Base-by-base conservation (phyloP, 2,329 filamentous ascomycete species). In the Cercospora sp. region DNA sequence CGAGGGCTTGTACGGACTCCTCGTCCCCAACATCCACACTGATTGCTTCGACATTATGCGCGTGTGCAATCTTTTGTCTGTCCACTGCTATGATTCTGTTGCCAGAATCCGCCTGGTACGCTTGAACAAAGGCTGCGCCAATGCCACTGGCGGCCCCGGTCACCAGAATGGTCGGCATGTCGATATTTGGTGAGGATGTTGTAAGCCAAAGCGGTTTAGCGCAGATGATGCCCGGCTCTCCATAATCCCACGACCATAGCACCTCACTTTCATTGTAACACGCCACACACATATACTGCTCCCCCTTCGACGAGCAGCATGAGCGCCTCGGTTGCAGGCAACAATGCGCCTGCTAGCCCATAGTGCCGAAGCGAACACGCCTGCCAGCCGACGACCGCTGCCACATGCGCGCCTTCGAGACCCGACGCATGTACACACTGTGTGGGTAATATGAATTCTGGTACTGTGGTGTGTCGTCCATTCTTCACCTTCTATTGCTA, bases 131-230 rank as follows among this genome's bases (percentile, higher is more conserved):
- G 18, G 75, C 78, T 3, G 74, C 73, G 21, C 80, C 80, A 18
- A 81, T 70, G n/a, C 80, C 80, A 65, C 74, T 78, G 32, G 79
- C 78, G 2, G 80, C 79, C 32, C 80, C 80, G 5, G 79, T 75
- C 30, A 81, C 74, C 30, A 81, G 63, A 13, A 81, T 74, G 7
- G 73, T 70, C 7, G 64, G 64, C 70, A 71, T 70, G 13, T 32
- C 43, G 40, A 34, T 43, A 24, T 6, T 51, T 13, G 45, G n/a
- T 49, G 45, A 51, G 45, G 45, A 51, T 51, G 45, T 51, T 13
- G 21, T 51, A 13, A 6, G 45, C 45, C 45, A 51, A 51, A 51
- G 45, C 45, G 45, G 45, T 24, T 51, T 51, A 51, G 45, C 45
- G 45, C 45, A 24, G 21, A 51, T 24, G 45, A 51, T 13, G 12